A percentile compares a stretch with the other conserved stretches of the same genome.
Evolutionary conservation across 2,329 filamentous ascomycete species (phyloP).

Genomic region (Penicillium sp.): DNA sequence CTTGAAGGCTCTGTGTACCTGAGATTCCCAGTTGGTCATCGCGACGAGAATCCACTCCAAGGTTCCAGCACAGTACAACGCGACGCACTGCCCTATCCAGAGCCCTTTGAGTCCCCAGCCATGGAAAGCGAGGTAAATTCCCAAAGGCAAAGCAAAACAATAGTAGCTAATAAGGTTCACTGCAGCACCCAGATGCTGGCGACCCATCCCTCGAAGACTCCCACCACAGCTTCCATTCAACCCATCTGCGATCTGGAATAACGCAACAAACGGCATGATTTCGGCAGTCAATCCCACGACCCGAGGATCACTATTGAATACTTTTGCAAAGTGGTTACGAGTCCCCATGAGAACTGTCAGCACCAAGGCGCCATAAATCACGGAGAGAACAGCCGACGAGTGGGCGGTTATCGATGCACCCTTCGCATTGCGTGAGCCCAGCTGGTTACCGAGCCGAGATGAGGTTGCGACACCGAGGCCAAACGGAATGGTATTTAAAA

Average conservation of each 20-base stretch:
- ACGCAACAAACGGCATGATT: conserved; percentile 81
- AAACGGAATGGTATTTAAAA: conserved; percentile 84
- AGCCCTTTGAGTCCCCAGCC: conserved; percentile 79
- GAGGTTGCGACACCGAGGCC: conserved; percentile 82
- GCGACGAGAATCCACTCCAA: conserved; percentile 82
- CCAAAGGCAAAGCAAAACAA: conserved; percentile 75
- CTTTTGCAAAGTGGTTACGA: conserved; percentile 70
- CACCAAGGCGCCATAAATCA: conserved; percentile 68
- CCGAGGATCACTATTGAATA: conserved; percentile 77
- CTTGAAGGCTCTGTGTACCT: conserved; percentile 70
- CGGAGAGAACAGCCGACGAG: conserved; percentile 71
- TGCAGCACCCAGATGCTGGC: conserved; percentile 79
- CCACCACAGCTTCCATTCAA: conserved; percentile 84
- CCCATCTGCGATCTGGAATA: conserved; percentile 89
- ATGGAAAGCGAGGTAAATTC: conserved; percentile 82
- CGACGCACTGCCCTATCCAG: conserved; percentile 82
- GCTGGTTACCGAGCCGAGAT: conserved; percentile 74
- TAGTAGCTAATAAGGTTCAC: conserved; percentile 87
- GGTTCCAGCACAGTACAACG: conserved; percentile 75
- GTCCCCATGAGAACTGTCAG: conserved; percentile 69
- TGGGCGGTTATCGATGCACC: conserved; percentile 74
- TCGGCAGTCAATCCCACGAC: conserved; percentile 75
- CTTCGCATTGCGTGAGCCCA: conserved; percentile 67
- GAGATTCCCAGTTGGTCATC: conserved; percentile 65
- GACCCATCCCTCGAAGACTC: conserved; percentile 77